A percentile compares a stretch with the other conserved stretches of the same genome.
Evolutionary conservation across 1,139 yeast genomes (phyloP).

Genomic region (Diutina rugosa): DNA sequence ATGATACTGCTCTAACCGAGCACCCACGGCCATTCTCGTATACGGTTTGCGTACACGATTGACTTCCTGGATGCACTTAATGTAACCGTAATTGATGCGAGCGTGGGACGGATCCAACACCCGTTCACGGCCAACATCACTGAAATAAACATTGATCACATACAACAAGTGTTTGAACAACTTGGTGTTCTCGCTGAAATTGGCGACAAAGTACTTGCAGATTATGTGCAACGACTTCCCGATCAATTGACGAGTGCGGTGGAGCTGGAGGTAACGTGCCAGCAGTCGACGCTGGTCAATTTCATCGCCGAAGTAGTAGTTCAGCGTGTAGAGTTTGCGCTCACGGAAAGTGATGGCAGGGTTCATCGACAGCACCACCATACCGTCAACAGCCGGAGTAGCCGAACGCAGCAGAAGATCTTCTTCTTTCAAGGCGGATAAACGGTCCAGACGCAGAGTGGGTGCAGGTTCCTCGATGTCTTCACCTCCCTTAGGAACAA

Average conservation of each 20-base stretch:
- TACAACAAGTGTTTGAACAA: constrained; percentile 53
- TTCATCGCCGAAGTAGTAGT: constrained; percentile 44
- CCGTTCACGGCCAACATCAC: constrained; percentile 71
- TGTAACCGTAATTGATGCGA: constrained; percentile 21
- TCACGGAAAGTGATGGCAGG: constrained; percentile 47
- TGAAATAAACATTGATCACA: constrained; percentile 67
- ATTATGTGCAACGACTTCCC: constrained; percentile 60
- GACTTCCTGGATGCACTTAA: constrained; percentile 24
- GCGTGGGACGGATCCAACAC: constrained; percentile 44
- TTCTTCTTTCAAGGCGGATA: not conserved
- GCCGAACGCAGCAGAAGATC: constrained; percentile 7
- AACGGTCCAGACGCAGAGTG: not conserved
- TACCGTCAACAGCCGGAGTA: constrained; percentile 30
- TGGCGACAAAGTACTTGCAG: constrained; percentile 31
- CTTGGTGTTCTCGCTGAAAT: constrained; percentile 57
- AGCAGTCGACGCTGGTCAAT: constrained; percentile 31
- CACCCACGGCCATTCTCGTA: constrained; percentile 68
- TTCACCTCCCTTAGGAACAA: not conserved
- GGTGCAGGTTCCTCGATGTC: not conserved
- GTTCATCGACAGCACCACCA: constrained; percentile 29
- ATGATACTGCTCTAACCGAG: constrained; percentile 69
- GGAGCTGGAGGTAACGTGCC: constrained; percentile 47
- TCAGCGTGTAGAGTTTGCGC: constrained; percentile 44
- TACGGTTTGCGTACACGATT: constrained; percentile 50
- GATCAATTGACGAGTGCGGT: constrained; percentile 44